These are phyloP conservation scores for Diplodia mutila DNA, from an alignment of 2,329 filamentous ascomycete genomes.

Conservation along the genomic window DNA sequence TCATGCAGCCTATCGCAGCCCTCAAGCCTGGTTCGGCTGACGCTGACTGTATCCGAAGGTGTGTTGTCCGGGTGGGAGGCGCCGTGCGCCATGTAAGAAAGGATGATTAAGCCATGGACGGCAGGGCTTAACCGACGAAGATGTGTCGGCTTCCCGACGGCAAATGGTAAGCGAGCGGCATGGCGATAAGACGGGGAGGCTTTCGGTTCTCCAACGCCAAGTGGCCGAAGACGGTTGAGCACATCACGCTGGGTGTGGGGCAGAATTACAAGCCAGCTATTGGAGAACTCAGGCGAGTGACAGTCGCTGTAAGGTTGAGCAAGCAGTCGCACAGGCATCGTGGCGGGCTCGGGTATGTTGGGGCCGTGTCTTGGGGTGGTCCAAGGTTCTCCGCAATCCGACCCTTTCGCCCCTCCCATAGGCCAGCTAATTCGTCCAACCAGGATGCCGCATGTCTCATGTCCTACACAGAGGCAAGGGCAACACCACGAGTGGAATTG, in stretches of 20 bases:
- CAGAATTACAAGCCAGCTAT: not conserved
- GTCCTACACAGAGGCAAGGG: not conserved
- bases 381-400: constrained; percentile 11
- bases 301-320: not conserved
- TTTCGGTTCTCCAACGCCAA: constrained; percentile 18
- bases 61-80: constrained; percentile 17
- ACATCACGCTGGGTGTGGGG: not conserved
- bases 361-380: not conserved
- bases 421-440: not conserved
- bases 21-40: not conserved
- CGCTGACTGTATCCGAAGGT: constrained; percentile 16
- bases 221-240: not conserved
- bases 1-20: not conserved
- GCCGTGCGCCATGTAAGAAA: constrained; percentile 3
- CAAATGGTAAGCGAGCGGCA: not conserved
- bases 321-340: not conserved
- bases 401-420: not conserved
- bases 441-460: not conserved
- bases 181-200: not conserved
- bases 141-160: constrained; percentile 4
- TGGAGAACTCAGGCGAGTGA: not conserved
- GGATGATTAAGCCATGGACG: constrained; percentile 7
- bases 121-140: not conserved
- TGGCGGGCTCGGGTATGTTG: constrained; percentile 10
- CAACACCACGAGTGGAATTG: not conserved